Base-by-base conservation (phyloP, 2,329 filamentous ascomycete genomes). In the Colletotrichum siamense region DNA sequence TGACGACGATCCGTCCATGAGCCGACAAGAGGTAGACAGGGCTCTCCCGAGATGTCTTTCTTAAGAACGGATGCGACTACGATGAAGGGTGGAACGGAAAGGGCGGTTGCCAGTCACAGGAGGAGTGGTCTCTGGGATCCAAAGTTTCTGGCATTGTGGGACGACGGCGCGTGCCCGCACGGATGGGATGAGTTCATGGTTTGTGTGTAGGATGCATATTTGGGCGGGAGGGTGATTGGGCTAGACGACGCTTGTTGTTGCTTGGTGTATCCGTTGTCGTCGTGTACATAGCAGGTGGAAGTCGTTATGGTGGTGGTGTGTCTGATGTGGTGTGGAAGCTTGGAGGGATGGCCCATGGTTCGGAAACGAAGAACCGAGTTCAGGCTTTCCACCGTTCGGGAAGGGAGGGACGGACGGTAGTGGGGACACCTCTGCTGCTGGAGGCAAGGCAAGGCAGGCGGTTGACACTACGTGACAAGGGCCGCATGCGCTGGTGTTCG, bases 361-460 rank as follows among this genome's bases (percentile, higher is more conserved):
- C 70, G 73, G 73, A 76, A 76, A 73, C 64, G 57, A 61, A 64
- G 57, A 76, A 44, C 69, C 69, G 64, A 69, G 22, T 22, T 49
- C 44, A 49, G 44, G 44, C 44, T 49, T 49, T 64, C 34, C 34
- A 64, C 44, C 49, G 24, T 67, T 26, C 63, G 68, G 62, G 32
- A 62, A 16, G 57, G 67, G 68, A 66, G 44, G 71, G 68, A 73
- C 44, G 63, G 71, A 64, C 65, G 49, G 44, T 49, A 49, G 44
- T 49, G 44, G 44, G 44, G 44, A 44, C 34, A 36, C 15, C 34
- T 36, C 34, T 15, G 15, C 16, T 36, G 13, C 13, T 39, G 39
- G 39, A 44, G 8, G 39, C 39, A 44, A 44, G 39, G 39, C 39
- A 44, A 30, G 24, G 59, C 39, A 63, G 61, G 32, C 30, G 32